These are phyloP conservation scores for Saturnispora hagleri DNA, from an alignment of 805 yeast species.

Conservation along the genomic window DNA sequence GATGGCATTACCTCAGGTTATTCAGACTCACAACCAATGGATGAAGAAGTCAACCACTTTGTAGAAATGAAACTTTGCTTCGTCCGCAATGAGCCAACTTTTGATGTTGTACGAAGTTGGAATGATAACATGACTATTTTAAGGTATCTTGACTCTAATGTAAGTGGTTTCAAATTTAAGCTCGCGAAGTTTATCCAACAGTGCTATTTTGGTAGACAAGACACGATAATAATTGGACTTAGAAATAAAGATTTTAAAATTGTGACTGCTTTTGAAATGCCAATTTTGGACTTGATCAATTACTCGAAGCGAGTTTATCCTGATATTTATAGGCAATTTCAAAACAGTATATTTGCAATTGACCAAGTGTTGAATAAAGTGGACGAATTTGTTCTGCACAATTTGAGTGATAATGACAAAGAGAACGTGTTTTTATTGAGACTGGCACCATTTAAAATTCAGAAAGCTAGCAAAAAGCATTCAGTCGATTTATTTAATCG, in stretches of 20 bases:
- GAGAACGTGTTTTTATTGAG: slow-evolving; percentile 3
- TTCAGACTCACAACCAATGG: not conserved
- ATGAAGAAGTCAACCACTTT: slow-evolving; percentile 7
- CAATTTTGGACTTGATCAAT: slow-evolving; percentile 7
- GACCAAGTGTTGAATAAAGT: not conserved
- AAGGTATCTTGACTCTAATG: not conserved
- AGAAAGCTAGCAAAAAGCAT: not conserved
- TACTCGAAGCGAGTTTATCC: slow-evolving; percentile 5
- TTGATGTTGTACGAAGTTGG: not conserved
- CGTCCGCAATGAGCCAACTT: not conserved
- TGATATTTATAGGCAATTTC: not conserved
- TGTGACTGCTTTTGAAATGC: not conserved
- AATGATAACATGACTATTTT: slow-evolving; percentile 1
- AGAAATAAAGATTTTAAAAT: slow-evolving; percentile 6
- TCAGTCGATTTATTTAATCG: not conserved
- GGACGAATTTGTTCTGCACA: not conserved
- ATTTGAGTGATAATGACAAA: not conserved
- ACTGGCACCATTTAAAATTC: not conserved
- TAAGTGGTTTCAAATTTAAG: not conserved
- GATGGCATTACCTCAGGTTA: slow-evolving; percentile 5
- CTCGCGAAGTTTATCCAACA: slow-evolving; percentile 11
- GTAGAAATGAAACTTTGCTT: slow-evolving; percentile 11
- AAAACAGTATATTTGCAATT: not conserved
- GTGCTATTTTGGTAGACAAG: slow-evolving; percentile 11
- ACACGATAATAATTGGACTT: slow-evolving; percentile 12